These are phyloP conservation scores for Microthlaspi erraticum DNA, from an alignment of 345 rosid species.

Conservation along the genomic window DNA sequence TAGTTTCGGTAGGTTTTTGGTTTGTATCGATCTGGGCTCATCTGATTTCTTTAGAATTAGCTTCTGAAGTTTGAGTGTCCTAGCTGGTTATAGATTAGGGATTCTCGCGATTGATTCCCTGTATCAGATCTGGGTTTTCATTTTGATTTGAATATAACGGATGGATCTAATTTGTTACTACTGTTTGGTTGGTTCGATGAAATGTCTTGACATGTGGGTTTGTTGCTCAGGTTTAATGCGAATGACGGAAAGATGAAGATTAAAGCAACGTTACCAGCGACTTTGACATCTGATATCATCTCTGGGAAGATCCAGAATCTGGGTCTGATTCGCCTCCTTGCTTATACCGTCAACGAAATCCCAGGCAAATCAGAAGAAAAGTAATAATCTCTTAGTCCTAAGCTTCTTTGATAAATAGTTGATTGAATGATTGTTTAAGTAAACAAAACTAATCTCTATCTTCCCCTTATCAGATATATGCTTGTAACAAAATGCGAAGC, in stretches of 20 bases:
- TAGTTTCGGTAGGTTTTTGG: background rate
- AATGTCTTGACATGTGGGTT: constrained; percentile 15
- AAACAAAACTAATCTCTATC: background rate
- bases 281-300: constrained; percentile 57
- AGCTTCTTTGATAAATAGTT: background rate
- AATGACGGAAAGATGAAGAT: constrained; percentile 75
- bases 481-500: constrained; percentile 79
- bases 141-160: background rate
- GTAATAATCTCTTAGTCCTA: constrained; percentile 44
- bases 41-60: no score
- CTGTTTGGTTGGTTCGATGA: background rate
- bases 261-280: constrained; percentile 69
- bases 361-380: constrained; percentile 79
- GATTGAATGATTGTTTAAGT: background rate
- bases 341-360: constrained; percentile 81
- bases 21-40: constrained; percentile 10
- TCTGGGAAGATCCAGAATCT: constrained; percentile 76
- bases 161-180: background rate
- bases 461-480: constrained; percentile 53
- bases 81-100: background rate
- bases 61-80: background rate
- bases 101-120: background rate
- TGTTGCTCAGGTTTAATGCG: constrained; percentile 65
- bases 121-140: constrained; percentile 1
- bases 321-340: constrained; percentile 72